Base-by-base conservation (phyloP, 2,329 filamentous ascomycete genomes). In the Metarhizium album region DNA sequence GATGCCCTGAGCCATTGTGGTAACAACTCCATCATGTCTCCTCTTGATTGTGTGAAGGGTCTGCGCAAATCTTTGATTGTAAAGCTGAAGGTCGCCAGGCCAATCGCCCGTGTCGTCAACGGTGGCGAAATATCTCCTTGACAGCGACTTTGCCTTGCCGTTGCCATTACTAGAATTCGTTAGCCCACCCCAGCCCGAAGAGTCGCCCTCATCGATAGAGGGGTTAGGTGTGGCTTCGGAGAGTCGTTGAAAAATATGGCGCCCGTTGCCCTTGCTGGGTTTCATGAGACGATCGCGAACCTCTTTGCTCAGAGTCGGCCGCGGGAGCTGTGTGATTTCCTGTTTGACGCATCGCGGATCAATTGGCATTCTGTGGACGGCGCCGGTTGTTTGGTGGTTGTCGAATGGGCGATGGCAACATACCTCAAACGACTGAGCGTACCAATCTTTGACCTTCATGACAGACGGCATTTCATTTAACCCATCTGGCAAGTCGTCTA, bases 381-480 rank as follows among this genome's bases (percentile, higher is more conserved):
- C 20, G 24, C 29, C 47, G 8, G 16, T 18, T 16, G 16, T 18
- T 16, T 16, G 35, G 9, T 23, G 11, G n/a, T n/a, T n/a, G n/a
- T n/a, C n/a, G 13, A 29, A 47, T 16, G 6, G 13, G 14, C 8
- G 7, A 37, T 14, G 33, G 20, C 20, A 49, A 45, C 79, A 60
- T 79, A 95, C 90, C 82, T 98, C 93, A 64, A 98, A 98, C 48
- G 93, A 98, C 73, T 98, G 93, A 57, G 91, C 93, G 69, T 98
- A 98, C 93, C 93, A 98, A 64, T 97, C 90, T 67, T 90, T 86
- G 59, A 98, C 93, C 63, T 85, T 89, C 67, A 85, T 84, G 59
- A 98, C 95, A 11, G 93, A 97, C 38, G 90, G 88, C 93, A 98
- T 97, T 59, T 97, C 90, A 67, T 89, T 95, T 55, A 98, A 80